A percentile compares a stretch with the other conserved stretches of the same genome.
phyloP scores from a whole-genome alignment of 75 land plant genomes.

The Cryptomeria japonica region DNA sequence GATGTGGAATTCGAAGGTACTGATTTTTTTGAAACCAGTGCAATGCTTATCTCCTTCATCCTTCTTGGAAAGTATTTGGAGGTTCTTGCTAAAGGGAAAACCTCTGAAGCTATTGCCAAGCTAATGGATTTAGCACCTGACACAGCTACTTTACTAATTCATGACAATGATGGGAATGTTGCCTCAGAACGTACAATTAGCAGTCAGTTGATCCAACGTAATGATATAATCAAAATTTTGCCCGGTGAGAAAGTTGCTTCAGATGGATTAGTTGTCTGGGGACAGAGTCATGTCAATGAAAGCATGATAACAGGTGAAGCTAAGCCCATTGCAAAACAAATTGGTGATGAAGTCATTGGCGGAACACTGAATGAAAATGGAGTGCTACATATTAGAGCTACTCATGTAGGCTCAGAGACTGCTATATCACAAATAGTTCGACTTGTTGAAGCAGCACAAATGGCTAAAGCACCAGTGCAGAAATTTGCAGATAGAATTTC shows the following conservation, averaged over 20 bases:
- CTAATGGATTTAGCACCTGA: slow-evolving; percentile 86
- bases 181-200: slow-evolving; percentile 66
- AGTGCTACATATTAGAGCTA: slow-evolving; percentile 69
- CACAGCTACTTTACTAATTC: slow-evolving; percentile 59
- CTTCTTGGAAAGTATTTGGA: slow-evolving; percentile 91
- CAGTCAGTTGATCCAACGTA: slow-evolving; percentile 76
- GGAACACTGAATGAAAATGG: slow-evolving; percentile 96
- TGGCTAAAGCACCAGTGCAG: slow-evolving; percentile 95
- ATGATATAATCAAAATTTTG: slow-evolving; percentile 79
- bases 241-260: slow-evolving; percentile 87
- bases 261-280: slow-evolving; percentile 86
- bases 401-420: slow-evolving; percentile 97
- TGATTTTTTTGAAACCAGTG: slow-evolving; percentile 97
- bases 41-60: slow-evolving; percentile 94
- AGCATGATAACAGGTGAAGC: slow-evolving; percentile 99
- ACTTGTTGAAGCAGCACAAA: slow-evolving; percentile 94
- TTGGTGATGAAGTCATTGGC: slow-evolving; percentile 90
- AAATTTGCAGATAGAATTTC: slow-evolving; percentile 91
- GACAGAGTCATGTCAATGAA: slow-evolving; percentile 94
- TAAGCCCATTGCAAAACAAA: slow-evolving; percentile 66
- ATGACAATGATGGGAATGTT: slow-evolving; percentile 54
- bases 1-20: slow-evolving; percentile 62
- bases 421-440: slow-evolving; percentile 92
- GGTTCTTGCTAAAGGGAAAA: slow-evolving; percentile 88
- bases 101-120: slow-evolving; percentile 92